Conservation (phyloP, 805 yeast genomes). For the Deakozyma indianensis region DNA sequence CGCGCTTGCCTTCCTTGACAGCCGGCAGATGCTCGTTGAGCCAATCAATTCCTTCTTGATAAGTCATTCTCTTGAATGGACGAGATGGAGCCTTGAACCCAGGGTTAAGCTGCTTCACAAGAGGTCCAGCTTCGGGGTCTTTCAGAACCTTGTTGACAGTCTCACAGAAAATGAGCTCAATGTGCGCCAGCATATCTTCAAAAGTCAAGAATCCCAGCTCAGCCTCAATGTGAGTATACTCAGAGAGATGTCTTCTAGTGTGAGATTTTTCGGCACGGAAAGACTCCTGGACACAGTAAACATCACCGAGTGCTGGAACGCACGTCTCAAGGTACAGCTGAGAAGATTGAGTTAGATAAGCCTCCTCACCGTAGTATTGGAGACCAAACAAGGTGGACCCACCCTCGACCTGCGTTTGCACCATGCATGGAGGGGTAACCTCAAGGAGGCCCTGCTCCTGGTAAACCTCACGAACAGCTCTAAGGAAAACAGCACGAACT, state of each 20-base stretch:
- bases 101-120: constrained; percentile 87
- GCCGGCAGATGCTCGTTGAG: constrained; percentile 86
- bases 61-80: constrained; percentile 88
- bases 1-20: constrained; percentile 82
- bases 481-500: constrained; percentile 73
- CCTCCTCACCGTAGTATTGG: constrained; percentile 94
- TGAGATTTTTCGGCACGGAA: constrained; percentile 99
- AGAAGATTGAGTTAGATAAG: constrained; percentile 90
- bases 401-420: constrained; percentile 98
- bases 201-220: constrained; percentile 81
- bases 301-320: constrained; percentile 93
- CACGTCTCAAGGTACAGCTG: constrained; percentile 95
- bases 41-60: constrained; percentile 88
- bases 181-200: constrained; percentile 73
- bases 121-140: constrained; percentile 87
- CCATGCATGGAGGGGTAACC: constrained; percentile 99
- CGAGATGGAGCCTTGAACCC: constrained; percentile 62
- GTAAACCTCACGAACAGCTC: constrained; percentile 62
- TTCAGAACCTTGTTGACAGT: constrained; percentile 63
- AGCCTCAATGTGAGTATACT: constrained; percentile 93
- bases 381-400: constrained; percentile 90
- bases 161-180: constrained; percentile 63
- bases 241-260: constrained; percentile 94
- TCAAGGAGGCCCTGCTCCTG: constrained; percentile 64
- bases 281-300: constrained; percentile 92